Base-by-base conservation (phyloP, 495 filamentous ascomycete genomes). In the Platismatia glauca region DNA sequence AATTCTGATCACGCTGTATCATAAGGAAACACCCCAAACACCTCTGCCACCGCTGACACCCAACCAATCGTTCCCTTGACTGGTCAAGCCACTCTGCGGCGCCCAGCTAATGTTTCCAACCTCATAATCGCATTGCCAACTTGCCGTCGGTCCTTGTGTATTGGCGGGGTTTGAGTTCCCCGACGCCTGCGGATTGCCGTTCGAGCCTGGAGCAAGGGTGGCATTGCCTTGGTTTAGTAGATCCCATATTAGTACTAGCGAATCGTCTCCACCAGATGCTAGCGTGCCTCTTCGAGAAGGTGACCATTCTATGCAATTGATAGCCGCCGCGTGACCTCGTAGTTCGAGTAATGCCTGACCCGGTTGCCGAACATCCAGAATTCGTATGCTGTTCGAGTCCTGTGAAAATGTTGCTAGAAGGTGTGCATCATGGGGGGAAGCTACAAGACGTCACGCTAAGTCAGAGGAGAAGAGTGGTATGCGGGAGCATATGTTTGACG, bases 271-370 rank as follows among this genome's bases (percentile, higher is more conserved):
- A 57, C 94, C 94, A 1, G 91, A 95, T 7, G 93, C 95, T 12
- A 99, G 82, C 50, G 89, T 85, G 16, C 95, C 94, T 66, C 94
- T 81, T 53, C 91, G 83, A 57, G 83, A 84, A 0, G 92, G 94
- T 3, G 89, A 92, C 94, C 94, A 98, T 76, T 98, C 94, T 62
- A 97, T 87, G 68, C 88, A 92, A 72, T 92, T 97, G 46, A 99
- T 79, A 20, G 89, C 74, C 11, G 89, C 87, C 20, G 83, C 81
- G 72, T 97, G 95, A n/a, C 94, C 94, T 39, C 90, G 90, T 50
- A 99, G 81, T 71, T 99, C 94, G 27, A 97, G 82, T 16, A 99
- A 80, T 2, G 94, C 94, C 74, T 96, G 92, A 15, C 94, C 94
- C 3, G 94, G 94, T 78, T 97, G 95, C 22, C 94, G 89, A 18